Percentiles rank a stretch among this genome's conserved stretches.
Conservation (phyloP, 176 grass and related monocot species). For the Oryza rufipogon region DNA sequence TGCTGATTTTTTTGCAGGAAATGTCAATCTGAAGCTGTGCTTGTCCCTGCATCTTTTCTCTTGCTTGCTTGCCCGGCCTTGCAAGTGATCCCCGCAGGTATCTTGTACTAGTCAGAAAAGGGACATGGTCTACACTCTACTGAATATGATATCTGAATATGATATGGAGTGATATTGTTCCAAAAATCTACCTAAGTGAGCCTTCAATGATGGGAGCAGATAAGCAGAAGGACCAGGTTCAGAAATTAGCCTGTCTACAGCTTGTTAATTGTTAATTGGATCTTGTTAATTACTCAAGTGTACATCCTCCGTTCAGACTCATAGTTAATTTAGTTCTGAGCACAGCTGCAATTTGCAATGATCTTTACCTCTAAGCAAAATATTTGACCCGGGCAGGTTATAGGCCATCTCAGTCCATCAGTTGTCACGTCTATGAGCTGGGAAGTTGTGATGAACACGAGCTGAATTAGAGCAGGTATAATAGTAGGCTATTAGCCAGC, state of each 20-base stretch:
- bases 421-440: no score
- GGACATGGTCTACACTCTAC: not conserved
- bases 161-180: not conserved
- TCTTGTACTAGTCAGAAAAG: not conserved
- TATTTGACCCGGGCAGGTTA: no score
- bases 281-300: not conserved
- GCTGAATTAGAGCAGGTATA: not conserved
- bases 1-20: not conserved
- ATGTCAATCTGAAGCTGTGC: not conserved
- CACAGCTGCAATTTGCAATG: no score
- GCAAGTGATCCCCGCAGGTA: slow-evolving; percentile 23
- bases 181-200: not conserved
- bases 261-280: not conserved
- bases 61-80: slow-evolving; percentile 13
- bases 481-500: no score
- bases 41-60: not conserved
- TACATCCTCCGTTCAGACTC: no score
- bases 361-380: no score
- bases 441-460: no score
- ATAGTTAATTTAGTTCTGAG: no score
- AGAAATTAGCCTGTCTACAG: not conserved
- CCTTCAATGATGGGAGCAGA: not conserved
- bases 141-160: not conserved
- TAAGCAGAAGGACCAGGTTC: not conserved
- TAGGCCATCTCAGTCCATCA: no score